phyloP scores from a whole-genome alignment of 2,329 filamentous ascomycete species.

The Domatiomyces catenatus region DNA sequence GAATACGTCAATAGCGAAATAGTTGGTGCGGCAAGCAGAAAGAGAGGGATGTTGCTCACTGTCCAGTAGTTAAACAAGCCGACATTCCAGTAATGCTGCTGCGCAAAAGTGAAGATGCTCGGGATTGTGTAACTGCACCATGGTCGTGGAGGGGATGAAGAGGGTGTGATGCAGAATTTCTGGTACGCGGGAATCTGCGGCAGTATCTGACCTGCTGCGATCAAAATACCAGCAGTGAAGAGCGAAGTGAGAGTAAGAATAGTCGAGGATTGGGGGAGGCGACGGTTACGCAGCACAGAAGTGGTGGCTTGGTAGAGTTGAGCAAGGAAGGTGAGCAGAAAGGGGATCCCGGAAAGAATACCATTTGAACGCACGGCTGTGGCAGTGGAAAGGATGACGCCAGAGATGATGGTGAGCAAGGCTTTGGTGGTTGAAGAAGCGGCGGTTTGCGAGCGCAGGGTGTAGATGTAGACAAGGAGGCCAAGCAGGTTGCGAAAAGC shows the following conservation, averaged over 20 bases:
- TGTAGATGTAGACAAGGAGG: slow-evolving; percentile 50
- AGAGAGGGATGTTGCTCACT: slow-evolving; percentile 68
- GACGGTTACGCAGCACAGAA: not conserved
- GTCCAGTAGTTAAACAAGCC: slow-evolving; percentile 90
- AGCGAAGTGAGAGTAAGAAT: slow-evolving; percentile 43
- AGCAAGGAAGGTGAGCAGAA: slow-evolving; percentile 34
- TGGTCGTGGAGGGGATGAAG: slow-evolving; percentile 29
- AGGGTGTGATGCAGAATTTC: slow-evolving; percentile 43
- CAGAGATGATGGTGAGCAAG: slow-evolving; percentile 38
- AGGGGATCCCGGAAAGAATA: slow-evolving; percentile 62
- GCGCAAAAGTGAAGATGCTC: slow-evolving; percentile 84
- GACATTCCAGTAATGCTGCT: slow-evolving; percentile 77
- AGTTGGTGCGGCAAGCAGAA: slow-evolving; percentile 68
- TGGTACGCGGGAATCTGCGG: slow-evolving; percentile 65
- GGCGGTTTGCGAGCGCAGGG: slow-evolving; percentile 17
- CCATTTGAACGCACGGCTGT: slow-evolving; percentile 73
- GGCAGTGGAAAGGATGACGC: slow-evolving; percentile 54
- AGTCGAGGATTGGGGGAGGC: slow-evolving; percentile 18
- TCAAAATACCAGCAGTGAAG: slow-evolving; percentile 49
- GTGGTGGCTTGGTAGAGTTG: slow-evolving; percentile 19
- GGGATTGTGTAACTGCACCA: slow-evolving; percentile 67
- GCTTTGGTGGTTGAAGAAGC: slow-evolving; percentile 16
- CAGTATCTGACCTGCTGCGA: slow-evolving; percentile 50
- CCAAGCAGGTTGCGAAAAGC: slow-evolving; percentile 63
- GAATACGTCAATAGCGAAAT: slow-evolving; percentile 53